A percentile compares a stretch with the other conserved stretches of the same genome.
Evolutionary conservation across 169 alveolate genomes (phyloP).

Genomic region (Eimeria necatrix): DNA sequence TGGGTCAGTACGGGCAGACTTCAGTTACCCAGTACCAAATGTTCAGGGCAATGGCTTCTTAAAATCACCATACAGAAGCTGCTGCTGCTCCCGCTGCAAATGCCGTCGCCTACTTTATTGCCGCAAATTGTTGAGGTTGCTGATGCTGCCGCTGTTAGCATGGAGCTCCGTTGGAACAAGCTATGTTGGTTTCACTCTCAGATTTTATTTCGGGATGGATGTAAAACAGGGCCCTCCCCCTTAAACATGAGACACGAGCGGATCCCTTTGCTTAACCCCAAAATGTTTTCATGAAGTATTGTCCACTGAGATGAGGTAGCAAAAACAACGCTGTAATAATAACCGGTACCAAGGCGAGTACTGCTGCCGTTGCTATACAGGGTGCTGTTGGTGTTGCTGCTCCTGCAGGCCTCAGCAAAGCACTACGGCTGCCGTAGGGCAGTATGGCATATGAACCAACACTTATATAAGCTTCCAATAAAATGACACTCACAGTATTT

Average conservation of each 20-base stretch:
- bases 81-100: slow-evolving; percentile 33
- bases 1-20: no score
- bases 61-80: not conserved
- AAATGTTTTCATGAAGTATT: not conserved
- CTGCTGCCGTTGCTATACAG: not conserved
- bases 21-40: not conserved
- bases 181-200: not conserved
- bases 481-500: no score
- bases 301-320: not conserved
- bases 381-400: not conserved
- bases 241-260: not conserved
- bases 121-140: not conserved
- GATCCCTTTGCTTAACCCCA: not conserved
- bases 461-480: no score
- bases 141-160: slow-evolving; percentile 8
- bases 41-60: not conserved
- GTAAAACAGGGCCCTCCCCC: slow-evolving; percentile 8
- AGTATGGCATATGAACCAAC: no score
- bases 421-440: not conserved
- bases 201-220: not conserved
- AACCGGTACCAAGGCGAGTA: not conserved
- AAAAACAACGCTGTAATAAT: not conserved
- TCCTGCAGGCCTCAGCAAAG: not conserved
- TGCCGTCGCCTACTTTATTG: not conserved
- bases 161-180: not conserved